Base-by-base conservation (phyloP, 495 filamentous ascomycete genomes). In the Daldinia bambusicola region DNA sequence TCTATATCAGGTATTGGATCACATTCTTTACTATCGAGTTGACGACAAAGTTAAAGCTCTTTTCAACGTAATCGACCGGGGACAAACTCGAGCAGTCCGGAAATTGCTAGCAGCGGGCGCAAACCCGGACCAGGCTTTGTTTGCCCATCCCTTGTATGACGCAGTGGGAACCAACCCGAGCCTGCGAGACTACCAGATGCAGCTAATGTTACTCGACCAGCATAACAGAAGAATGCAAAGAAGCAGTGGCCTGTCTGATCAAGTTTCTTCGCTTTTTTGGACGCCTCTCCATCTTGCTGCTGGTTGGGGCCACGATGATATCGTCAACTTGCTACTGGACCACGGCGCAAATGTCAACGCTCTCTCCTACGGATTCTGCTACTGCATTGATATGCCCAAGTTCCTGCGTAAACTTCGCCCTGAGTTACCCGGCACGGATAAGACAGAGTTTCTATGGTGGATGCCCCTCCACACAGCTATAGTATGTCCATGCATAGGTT, bases 391-490 rank as follows among this genome's bases (percentile, higher is more conserved):
- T 18, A 2, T 3, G 18, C 2, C 3, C 14, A 41, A 12, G 12
- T 16, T 5, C 18, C 8, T 1, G 0, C 4, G 5, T n/a, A 41
- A 6, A 16, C 31, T 6, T 36, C 7, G 12, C 5, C 4, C 2
- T n/a, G 31, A 14, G 6, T 4, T 8, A 57, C 16, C 26, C 1
- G 26, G 0, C 1, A 13, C 9, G n/a, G 13, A 58, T 14, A 16
- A 31, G 1, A 0, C 0, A 18, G 50, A 18, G 1, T 0, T 14
- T 14, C 38, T 50, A 31, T 67, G 56, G 65, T 61, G 48, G 65
- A 67, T 45, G 56, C 64, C 64, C 55, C 64, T 67, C 0, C 56
- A 60, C 30, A 67, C 56, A 34, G 64, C 64, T 12, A 67, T 67
- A 32, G 64, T 67, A 67, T 16, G 64, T 58, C 16, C 36, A 48